These are phyloP conservation scores for Vigna unguiculata DNA, from an alignment of 306 rosid genomes.

Conservation along the genomic window DNA sequence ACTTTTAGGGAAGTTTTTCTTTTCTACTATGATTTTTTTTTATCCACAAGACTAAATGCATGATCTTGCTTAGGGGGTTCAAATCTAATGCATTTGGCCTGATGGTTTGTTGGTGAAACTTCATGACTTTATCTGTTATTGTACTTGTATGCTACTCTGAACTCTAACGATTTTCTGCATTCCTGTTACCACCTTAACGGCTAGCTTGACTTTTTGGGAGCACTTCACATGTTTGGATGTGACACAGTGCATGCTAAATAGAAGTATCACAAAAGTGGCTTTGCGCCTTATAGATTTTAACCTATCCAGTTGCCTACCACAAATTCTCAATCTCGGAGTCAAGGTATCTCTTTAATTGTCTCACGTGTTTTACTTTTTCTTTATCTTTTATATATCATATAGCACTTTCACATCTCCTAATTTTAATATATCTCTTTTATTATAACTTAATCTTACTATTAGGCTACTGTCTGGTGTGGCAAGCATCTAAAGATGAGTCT, in stretches of 20 bases:
- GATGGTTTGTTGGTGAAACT: not conserved
- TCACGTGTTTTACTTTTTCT: slow-evolving; percentile 17
- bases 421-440: slow-evolving; percentile 11
- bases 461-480: slow-evolving; percentile 83
- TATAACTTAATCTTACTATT: slow-evolving; percentile 21
- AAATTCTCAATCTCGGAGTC: slow-evolving; percentile 71
- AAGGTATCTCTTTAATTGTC: slow-evolving; percentile 56
- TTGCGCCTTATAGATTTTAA: slow-evolving; percentile 55
- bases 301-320: slow-evolving; percentile 54
- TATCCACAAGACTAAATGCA: not conserved
- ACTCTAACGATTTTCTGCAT: slow-evolving; percentile 36
- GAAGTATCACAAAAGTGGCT: slow-evolving; percentile 65
- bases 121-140: slow-evolving; percentile 20
- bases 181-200: slow-evolving; percentile 63
- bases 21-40: not conserved
- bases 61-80: not conserved
- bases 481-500: slow-evolving; percentile 91
- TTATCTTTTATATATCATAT: slow-evolving; percentile 4
- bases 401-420: slow-evolving; percentile 11
- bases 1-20: too few species aligned
- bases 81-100: not conserved
- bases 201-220: slow-evolving; percentile 86
- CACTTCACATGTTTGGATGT: slow-evolving; percentile 89
- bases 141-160: slow-evolving; percentile 18
- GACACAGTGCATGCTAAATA: slow-evolving; percentile 82